These are phyloP conservation scores for Selaginella tamariscina DNA, from an alignment of 75 land plant species.

Conservation along the genomic window DNA sequence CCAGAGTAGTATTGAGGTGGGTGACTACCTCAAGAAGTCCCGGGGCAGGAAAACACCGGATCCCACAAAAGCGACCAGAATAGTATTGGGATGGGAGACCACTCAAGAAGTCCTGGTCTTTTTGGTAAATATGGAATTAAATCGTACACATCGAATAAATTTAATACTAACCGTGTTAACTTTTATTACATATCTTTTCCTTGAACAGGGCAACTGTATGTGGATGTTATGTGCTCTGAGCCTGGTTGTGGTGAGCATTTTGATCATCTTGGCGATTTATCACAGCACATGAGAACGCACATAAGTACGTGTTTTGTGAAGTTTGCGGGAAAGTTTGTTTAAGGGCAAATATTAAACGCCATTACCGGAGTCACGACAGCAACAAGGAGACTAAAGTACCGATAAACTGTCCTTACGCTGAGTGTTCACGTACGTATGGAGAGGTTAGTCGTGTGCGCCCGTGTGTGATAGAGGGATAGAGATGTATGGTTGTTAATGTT, in stretches of 20 bases:
- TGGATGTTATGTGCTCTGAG: neutral
- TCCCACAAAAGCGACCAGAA: too few species aligned
- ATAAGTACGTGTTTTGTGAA: neutral
- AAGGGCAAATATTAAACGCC: neutral
- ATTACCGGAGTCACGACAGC: neutral
- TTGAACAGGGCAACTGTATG: neutral
- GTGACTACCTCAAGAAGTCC: slow-evolving; percentile 1
- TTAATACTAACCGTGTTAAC: neutral
- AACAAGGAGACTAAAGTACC: neutral
- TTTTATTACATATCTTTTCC: too few species aligned
- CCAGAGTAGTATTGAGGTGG: slow-evolving; percentile 1
- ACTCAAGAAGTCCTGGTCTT: neutral
- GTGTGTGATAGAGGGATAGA: too few species aligned
- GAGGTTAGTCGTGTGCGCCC: neutral
- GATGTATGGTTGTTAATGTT: neutral
- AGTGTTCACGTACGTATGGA: neutral
- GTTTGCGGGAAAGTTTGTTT: neutral
- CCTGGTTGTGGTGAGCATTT: neutral
- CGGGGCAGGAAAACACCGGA: too few species aligned
- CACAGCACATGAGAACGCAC: neutral
- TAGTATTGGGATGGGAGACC: neutral
- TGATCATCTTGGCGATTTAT: neutral
- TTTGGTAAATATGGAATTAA: too few species aligned
- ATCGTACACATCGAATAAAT: too few species aligned
- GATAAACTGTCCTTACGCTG: neutral